These are phyloP conservation scores for Talaromyces sp. DNA, from an alignment of 2,329 filamentous ascomycete genomes.

Conservation along the genomic window DNA sequence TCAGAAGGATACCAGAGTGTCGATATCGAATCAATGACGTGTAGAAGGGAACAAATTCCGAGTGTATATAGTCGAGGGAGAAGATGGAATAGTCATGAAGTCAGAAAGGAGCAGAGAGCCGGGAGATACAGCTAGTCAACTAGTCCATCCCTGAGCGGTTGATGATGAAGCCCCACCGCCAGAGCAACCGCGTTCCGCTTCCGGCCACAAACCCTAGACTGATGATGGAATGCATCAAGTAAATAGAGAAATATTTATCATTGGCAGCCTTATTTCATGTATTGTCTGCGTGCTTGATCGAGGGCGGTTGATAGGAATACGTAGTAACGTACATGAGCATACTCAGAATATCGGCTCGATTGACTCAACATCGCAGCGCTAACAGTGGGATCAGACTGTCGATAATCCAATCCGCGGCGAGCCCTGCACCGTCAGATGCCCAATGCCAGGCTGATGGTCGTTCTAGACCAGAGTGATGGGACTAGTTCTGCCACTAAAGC, in stretches of 20 bases:
- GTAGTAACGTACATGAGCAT: background rate
- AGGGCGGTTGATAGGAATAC: background rate
- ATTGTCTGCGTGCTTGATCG: background rate
- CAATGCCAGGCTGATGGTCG: background rate
- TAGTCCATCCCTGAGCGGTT: background rate
- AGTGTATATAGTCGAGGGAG: background rate
- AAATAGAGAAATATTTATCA: background rate
- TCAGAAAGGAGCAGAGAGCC: background rate
- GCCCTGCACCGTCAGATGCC: conserved; percentile 3
- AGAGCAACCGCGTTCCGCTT: background rate
- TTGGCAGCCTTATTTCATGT: background rate
- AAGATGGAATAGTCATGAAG: background rate
- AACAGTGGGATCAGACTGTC: background rate
- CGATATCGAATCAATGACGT: background rate
- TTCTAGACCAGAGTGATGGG: conserved; percentile 2
- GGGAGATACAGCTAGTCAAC: background rate
- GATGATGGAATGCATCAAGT: background rate
- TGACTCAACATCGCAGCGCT: background rate
- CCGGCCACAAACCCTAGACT: background rate
- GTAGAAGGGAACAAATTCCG: background rate
- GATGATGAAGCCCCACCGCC: background rate
- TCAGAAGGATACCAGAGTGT: background rate
- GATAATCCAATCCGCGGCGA: background rate
- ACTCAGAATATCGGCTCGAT: background rate
- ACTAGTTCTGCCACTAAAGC: conserved; percentile 6